A percentile compares a stretch with the other conserved stretches of the same genome.
phyloP scores from a whole-genome alignment of 1,284 basidiomycete genomes.

The Cutaneotrichosporon sp. region DNA sequence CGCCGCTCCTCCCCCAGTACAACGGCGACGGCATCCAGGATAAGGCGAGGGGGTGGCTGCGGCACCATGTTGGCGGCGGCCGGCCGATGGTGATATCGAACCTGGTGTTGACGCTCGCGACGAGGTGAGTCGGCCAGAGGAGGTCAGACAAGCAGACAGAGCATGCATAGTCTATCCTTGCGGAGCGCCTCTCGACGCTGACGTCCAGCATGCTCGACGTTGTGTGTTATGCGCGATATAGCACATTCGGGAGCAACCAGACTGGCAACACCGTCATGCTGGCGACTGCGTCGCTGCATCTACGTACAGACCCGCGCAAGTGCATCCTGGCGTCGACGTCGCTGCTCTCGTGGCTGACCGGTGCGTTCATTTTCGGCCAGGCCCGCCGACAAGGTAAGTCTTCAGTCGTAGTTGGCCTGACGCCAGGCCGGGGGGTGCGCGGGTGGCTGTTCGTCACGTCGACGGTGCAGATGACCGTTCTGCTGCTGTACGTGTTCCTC shows the following conservation, averaged over 20 bases:
- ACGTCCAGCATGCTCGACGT: constrained; percentile 17
- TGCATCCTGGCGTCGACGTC: constrained; percentile 12
- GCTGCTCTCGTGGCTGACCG: constrained; percentile 19
- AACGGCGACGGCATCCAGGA: not conserved
- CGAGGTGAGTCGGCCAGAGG: constrained; percentile 3
- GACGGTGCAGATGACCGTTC: constrained; percentile 12
- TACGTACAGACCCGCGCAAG: constrained; percentile 6
- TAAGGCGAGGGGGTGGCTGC: not conserved
- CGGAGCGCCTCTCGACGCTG: too few relatives aligned
- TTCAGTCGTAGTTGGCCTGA: too few relatives aligned
- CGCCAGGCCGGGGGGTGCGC: constrained; percentile 17
- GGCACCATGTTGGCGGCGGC: constrained; percentile 17
- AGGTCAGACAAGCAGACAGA: too few relatives aligned
- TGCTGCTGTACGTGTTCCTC: constrained; percentile 14
- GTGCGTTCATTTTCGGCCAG: constrained; percentile 28
- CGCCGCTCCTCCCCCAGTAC: not conserved
- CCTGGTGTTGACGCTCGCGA: constrained; percentile 19
- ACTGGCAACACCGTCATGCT: constrained; percentile 21
- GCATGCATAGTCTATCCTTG: too few relatives aligned
- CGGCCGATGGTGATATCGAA: constrained; percentile 23
- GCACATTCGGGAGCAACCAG: constrained; percentile 20
- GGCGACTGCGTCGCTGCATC: constrained; percentile 9
- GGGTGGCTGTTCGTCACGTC: constrained; percentile 19
- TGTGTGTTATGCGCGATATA: constrained; percentile 13
- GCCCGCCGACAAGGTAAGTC: constrained; percentile 25